phyloP scores from a whole-genome alignment of 768 basidiomycete genomes.

The Lentinula lateritia region DNA sequence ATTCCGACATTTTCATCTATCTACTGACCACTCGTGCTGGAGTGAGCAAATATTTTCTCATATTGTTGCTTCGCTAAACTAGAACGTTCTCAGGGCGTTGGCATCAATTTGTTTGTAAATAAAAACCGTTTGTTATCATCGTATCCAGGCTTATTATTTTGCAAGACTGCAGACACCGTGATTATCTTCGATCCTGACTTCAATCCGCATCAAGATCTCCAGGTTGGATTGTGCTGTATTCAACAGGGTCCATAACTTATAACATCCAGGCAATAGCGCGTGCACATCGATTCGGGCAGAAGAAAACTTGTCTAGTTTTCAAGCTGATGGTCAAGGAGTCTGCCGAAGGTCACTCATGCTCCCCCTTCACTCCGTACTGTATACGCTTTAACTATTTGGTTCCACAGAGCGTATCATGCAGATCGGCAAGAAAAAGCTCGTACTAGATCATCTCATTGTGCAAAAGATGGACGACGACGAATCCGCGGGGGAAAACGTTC shows the following conservation, averaged over 20 bases:
- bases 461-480: slow-evolving; percentile 91
- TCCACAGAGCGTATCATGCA: slow-evolving; percentile 83
- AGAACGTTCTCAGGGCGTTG: slow-evolving; percentile 53
- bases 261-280: slow-evolving; percentile 80
- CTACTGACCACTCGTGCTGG: slow-evolving; percentile 90
- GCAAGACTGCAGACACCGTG: slow-evolving; percentile 85
- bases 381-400: not conserved
- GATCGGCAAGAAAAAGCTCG: slow-evolving; percentile 92
- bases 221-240: slow-evolving; percentile 45
- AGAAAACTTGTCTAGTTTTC: slow-evolving; percentile 91
- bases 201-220: slow-evolving; percentile 96
- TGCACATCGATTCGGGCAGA: slow-evolving; percentile 91
- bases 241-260: not conserved
- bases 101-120: slow-evolving; percentile 72
- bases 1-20: slow-evolving; percentile 88
- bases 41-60: slow-evolving; percentile 22
- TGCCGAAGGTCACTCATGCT: slow-evolving; percentile 61
- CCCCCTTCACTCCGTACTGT: not conserved
- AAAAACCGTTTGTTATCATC: not conserved
- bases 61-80: not conserved
- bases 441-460: slow-evolving; percentile 91
- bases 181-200: slow-evolving; percentile 95
- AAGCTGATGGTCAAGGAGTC: slow-evolving; percentile 95
- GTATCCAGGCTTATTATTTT: slow-evolving; percentile 37
- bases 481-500: slow-evolving; percentile 71